Percentiles rank a stretch among this genome's conserved stretches.
These are phyloP conservation scores for Gastrodia elata DNA, from an alignment of 106 monocot species.

Conservation along the genomic window DNA sequence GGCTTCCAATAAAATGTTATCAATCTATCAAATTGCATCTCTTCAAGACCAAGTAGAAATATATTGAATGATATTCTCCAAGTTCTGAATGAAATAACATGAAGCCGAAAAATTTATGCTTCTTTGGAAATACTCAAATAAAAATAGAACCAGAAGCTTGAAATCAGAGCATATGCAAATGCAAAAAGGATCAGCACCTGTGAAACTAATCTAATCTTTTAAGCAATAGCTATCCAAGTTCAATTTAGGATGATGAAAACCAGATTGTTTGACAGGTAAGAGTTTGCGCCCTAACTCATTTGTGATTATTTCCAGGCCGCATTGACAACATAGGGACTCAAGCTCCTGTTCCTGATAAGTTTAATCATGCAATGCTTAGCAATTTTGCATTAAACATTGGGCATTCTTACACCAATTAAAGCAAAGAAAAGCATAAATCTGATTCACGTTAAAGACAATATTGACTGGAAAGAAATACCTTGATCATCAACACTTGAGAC, in stretches of 20 bases:
- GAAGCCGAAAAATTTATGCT: too few species aligned
- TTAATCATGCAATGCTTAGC: background rate
- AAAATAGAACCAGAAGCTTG: background rate
- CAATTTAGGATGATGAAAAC: constrained; percentile 35
- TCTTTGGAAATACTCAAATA: too few species aligned
- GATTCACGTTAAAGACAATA: background rate
- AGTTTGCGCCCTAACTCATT: constrained; percentile 42
- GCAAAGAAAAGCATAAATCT: background rate
- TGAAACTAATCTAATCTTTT: constrained; percentile 12
- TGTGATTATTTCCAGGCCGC: constrained; percentile 48
- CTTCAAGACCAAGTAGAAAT: too few species aligned
- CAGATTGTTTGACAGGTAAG: constrained; percentile 54
- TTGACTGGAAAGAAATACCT: constrained; percentile 28
- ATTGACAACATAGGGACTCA: constrained; percentile 47
- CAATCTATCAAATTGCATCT: too few species aligned
- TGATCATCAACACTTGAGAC: constrained; percentile 51
- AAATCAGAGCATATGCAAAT: background rate
- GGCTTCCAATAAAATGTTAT: too few species aligned
- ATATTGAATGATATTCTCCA: too few species aligned
- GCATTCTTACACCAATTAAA: background rate
- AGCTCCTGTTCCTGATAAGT: constrained; percentile 47
- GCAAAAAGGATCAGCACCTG: constrained; percentile 17
- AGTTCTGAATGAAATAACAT: too few species aligned
- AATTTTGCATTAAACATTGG: background rate
- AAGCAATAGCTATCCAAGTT: constrained; percentile 27